Evolutionary conservation across 495 filamentous ascomycete species (phyloP), one percentile per base, ranked within the genome.

Genomic region (Baudoinia panamericana): DNA sequence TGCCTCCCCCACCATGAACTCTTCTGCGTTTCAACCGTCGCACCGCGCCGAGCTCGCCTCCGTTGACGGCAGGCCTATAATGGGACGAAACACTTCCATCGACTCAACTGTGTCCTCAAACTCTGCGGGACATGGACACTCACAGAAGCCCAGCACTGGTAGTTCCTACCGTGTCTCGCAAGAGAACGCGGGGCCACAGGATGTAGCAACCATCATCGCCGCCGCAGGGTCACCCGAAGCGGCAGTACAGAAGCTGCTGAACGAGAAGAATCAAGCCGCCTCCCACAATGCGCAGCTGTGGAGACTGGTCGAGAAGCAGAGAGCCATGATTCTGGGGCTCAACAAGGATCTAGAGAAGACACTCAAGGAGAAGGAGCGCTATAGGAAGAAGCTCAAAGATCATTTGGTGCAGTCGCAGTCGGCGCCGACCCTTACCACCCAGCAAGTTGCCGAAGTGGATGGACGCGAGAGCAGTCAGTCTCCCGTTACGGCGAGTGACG

Each of bases 281-380:
- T 77, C 84, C 42, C 90, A 94, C 50, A 96, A 96, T 58, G 67
- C 80, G 12, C 88, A 96, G 58, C 62, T 97, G 45, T 97, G 90
- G 90, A 77, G 83, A 38, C 63, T 97, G 33, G 86, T 97, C 19
- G 86, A 96, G 58, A 96, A 97, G 60, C 90, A 97, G 60, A 71
- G 90, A 33, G 76, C 85, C 0, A 82, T 97, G 70, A 86, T 97
- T 24, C 53, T 94, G 19, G 92, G 90, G 0, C 66, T 97, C 26
- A 95, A 96, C 52, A 92, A 90, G 59, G 90, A 97, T 54, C 68
- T 97, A 18, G 87, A 95, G 58, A 75, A 82, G 34, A 78, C 88
- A 3, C 57, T 93, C 52, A 93, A 93, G 56, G 90, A 95, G 48
- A 96, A 95, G 59, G 90, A 96, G 31, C 76, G 80, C 43, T 97